phyloP scores from a whole-genome alignment of 139 green algal species.

The Ettlia oleoabundans region DNA sequence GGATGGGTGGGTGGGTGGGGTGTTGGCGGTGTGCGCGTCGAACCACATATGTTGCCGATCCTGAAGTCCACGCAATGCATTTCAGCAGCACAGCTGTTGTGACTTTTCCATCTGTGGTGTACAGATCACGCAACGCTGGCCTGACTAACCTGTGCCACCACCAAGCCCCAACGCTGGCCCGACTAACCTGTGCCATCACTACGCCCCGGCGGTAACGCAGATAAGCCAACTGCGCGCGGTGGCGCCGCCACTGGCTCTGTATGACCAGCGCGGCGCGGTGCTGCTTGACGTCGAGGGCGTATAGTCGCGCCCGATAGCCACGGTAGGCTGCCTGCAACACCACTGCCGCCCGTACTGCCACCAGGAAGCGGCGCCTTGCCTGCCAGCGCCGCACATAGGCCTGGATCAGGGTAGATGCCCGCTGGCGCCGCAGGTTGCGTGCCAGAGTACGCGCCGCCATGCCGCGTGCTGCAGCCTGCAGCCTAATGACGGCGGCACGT shows the following conservation, averaged over 20 bases:
- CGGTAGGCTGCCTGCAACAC: conserved; percentile 50
- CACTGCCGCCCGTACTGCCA: conserved; percentile 35
- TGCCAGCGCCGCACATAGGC: conserved; percentile 26
- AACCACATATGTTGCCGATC: too few relatives aligned
- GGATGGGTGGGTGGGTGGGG: background rate
- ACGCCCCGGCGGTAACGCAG: conserved; percentile 34
- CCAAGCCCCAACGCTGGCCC: too few relatives aligned
- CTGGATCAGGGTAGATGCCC: conserved; percentile 70
- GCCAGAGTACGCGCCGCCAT: conserved; percentile 58
- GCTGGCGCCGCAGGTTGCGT: conserved; percentile 42
- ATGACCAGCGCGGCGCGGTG: conserved; percentile 60
- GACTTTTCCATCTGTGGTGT: too few relatives aligned
- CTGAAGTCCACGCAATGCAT: too few relatives aligned
- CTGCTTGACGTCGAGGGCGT: background rate
- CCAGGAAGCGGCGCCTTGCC: conserved; percentile 14
- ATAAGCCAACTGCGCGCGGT: conserved; percentile 50
- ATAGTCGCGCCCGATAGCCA: conserved; percentile 4
- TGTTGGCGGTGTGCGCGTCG: too few relatives aligned
- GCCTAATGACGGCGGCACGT: conserved; percentile 34
- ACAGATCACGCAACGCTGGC: too few relatives aligned
- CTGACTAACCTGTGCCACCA: conserved; percentile 34
- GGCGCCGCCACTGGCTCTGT: conserved; percentile 62
- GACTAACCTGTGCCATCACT: conserved; percentile 37
- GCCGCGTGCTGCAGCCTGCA: conserved; percentile 67
- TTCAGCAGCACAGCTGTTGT: too few relatives aligned